phyloP scores from a whole-genome alignment of 208 protist genomes.

The Angomonas ambiguus region DNA sequence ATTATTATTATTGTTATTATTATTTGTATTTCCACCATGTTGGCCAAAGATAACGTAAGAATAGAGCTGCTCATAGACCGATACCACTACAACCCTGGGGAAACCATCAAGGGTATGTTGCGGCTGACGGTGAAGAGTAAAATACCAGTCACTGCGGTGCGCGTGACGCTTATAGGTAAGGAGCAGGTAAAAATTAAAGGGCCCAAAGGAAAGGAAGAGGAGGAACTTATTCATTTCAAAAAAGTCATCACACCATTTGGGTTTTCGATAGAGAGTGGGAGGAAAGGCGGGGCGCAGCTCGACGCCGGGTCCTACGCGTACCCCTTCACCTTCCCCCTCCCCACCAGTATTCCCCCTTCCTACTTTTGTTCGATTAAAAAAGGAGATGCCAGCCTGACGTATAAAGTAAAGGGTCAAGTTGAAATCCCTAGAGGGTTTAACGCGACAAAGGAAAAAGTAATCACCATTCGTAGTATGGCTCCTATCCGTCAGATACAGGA shows the following conservation, averaged over 20 bases:
- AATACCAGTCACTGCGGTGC: constrained; percentile 28
- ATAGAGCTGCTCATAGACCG: constrained; percentile 17
- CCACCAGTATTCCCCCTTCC: constrained; percentile 20
- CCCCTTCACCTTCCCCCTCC: constrained; percentile 28
- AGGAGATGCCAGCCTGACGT: constrained; percentile 17
- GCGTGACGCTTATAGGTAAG: constrained; percentile 20
- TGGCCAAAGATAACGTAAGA: constrained; percentile 23
- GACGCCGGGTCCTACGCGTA: constrained; percentile 30
- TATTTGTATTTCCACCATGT: not conserved
- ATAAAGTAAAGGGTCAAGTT: constrained; percentile 23
- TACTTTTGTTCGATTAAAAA: constrained; percentile 17
- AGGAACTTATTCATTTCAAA: constrained; percentile 29
- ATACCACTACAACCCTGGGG: constrained; percentile 21
- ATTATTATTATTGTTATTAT: not conserved
- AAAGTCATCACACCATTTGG: constrained; percentile 44
- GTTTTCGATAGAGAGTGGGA: constrained; percentile 29
- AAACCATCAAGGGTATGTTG: constrained; percentile 23
- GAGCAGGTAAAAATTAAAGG: constrained; percentile 28
- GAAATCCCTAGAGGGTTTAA: constrained; percentile 44
- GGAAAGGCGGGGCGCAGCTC: constrained; percentile 29
- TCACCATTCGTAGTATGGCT: constrained; percentile 24
- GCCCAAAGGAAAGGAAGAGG: constrained; percentile 4
- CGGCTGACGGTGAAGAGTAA: constrained; percentile 22
- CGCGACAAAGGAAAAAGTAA: constrained; percentile 8
- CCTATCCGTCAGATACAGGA: constrained; percentile 18